Base-by-base conservation (phyloP, 352 stramenopile genomes). In the Globisporangium sylvaticum region DNA sequence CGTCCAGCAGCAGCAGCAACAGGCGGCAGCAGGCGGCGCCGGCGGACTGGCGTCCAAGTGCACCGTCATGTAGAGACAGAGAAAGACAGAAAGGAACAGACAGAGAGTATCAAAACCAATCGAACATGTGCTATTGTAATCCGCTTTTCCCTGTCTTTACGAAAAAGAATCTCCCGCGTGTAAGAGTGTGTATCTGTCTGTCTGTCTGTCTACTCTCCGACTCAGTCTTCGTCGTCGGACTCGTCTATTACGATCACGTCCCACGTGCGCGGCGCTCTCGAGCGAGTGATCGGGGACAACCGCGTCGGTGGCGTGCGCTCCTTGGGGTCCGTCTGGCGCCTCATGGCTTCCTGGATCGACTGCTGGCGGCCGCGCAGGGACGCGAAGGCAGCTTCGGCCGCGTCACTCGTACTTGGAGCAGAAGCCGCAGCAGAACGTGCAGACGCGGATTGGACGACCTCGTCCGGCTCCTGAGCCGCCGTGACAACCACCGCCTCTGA, bases 191-290 rank as follows among this genome's bases (percentile, higher is more conserved):
- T n/a, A 34, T 62, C 15, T 37, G n/a, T 55, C 56, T 55, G n/a
- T 61, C 34, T 44, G 8, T 24, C 37, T 12, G 25, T 62, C 25
- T 15, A 18, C 53, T 32, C 44, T 9, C 29, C 4, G 4, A 34
- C 32, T 32, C 62, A 73, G 56, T 84, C 75, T 42, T 76, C 74
- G 44, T 78, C 78, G 55, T 84, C 80, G 24, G 82, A 91, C 72
- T 90, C 83, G 67, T 88, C 80, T 61, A 94, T 94, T 65, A 92
- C 84, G 62, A 92, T 94, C 59, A 94, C 76, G 32, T 94, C 82
- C 81, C 81, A 94, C 44, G 81, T 57, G 5, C 69, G 71, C 20
- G 73, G 70, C 62, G 72, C 48, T 39, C 72, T 67, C 57, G 85
- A 78, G 44, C 68, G 67, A 59, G 72, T 73, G 42, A 50, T 50